Conservation (phyloP, 495 filamentous ascomycete genomes). For the Trichoderma virens region DNA sequence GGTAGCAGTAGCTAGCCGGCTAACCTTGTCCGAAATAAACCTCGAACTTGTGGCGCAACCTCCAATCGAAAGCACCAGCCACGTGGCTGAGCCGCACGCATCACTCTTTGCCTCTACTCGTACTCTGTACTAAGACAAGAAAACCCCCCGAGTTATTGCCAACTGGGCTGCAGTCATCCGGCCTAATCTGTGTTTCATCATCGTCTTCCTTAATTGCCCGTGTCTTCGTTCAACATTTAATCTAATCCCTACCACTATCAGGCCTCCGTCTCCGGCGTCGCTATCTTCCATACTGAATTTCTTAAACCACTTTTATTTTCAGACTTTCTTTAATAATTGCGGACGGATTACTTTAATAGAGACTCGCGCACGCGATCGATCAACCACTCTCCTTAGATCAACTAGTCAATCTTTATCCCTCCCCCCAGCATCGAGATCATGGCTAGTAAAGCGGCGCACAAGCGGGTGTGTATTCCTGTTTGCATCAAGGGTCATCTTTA, state of each 20-base stretch:
- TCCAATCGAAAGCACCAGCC: not conserved
- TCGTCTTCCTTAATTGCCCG: not conserved
- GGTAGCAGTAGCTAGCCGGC: not conserved
- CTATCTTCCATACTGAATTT: not conserved
- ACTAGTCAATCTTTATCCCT: not conserved
- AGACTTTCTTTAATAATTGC: not conserved
- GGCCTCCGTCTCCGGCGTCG: not conserved
- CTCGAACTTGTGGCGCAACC: not conserved
- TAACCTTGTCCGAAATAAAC: not conserved
- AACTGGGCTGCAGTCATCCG: not conserved
- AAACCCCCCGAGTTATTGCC: not conserved
- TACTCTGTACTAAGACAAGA: not conserved
- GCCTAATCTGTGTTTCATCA: slow-evolving; percentile 4
- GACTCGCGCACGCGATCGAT: slow-evolving; percentile 2
- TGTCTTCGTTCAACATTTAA: not conserved
- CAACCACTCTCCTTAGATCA: not conserved
- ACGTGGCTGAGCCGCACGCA: not conserved
- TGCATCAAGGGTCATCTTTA: not conserved
- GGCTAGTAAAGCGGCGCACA: slow-evolving; percentile 78
- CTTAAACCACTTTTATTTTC: no score
- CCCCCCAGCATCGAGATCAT: slow-evolving; percentile 33
- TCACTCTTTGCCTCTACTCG: no score
- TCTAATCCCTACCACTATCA: not conserved
- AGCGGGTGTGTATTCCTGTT: slow-evolving; percentile 55
- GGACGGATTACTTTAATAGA: not conserved